Conservation (phyloP, 2,329 filamentous ascomycete species). For the Xylaria sp. region DNA sequence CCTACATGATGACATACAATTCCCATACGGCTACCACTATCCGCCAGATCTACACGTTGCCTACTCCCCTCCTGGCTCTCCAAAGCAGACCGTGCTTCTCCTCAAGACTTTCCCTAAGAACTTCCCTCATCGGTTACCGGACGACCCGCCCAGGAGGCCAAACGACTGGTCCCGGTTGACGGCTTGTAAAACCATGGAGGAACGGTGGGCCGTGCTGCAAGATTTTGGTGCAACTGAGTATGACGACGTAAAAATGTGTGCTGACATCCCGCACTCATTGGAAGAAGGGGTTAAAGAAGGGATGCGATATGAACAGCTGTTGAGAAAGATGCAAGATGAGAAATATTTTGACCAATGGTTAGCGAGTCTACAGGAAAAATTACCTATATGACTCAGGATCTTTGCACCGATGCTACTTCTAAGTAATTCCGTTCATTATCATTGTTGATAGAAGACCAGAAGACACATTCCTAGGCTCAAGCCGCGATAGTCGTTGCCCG, state of each 20-base stretch:
- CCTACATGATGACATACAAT: neutral
- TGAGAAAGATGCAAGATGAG: no score
- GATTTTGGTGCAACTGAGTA: neutral
- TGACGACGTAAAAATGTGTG: neutral
- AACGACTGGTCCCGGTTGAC: neutral
- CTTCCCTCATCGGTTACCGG: neutral
- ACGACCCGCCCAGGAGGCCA: neutral
- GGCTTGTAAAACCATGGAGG: neutral
- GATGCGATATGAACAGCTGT: no score
- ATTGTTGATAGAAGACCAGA: no score
- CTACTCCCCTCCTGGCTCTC: neutral
- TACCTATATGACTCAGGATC: no score
- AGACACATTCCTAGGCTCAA: no score
- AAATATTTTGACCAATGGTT: no score
- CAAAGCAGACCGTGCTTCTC: neutral
- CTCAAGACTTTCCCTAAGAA: no score
- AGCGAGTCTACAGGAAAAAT: no score
- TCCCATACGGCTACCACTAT: neutral
- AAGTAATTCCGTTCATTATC: no score
- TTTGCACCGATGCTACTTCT: no score
- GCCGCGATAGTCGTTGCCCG: no score
- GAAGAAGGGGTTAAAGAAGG: no score
- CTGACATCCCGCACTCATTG: neutral
- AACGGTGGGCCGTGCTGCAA: neutral
- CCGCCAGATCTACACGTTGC: neutral